A percentile compares a stretch with the other conserved stretches of the same genome.
Evolutionary conservation across 129 eudicot species (phyloP).

Genomic region (Flaveria robusta): DNA sequence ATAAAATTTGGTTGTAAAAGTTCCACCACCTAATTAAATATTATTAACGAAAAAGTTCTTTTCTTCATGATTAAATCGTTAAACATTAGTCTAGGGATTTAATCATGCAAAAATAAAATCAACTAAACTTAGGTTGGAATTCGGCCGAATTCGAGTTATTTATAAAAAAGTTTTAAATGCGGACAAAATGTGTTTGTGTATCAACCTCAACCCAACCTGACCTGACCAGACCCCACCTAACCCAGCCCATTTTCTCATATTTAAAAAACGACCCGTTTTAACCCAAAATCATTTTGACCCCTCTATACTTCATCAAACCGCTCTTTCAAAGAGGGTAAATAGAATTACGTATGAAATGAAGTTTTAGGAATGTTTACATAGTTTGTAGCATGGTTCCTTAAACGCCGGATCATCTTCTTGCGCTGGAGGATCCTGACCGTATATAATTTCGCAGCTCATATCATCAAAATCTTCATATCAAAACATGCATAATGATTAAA

Average conservation of each 20-base stretch:
- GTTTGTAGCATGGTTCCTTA: conserved; percentile 82
- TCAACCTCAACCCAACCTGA: background rate
- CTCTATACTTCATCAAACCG: conserved; percentile 1
- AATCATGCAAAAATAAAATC: background rate
- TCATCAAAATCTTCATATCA: conserved; percentile 84
- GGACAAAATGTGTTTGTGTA: background rate
- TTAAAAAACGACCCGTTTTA: background rate
- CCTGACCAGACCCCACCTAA: background rate
- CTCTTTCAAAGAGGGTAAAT: background rate
- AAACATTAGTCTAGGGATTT: background rate
- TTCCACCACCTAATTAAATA: background rate
- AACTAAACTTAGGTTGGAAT: background rate
- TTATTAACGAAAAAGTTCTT: background rate
- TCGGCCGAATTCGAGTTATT: background rate
- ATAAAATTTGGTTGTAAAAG: background rate
- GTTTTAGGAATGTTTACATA: conserved; percentile 47
- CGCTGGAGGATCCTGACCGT: conserved; percentile 81
- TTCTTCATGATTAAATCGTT: background rate
- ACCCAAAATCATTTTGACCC: background rate
- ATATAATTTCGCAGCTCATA: conserved; percentile 93
- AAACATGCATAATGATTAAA: conserved; percentile 16
- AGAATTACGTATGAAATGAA: conserved; percentile 1
- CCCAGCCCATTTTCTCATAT: background rate
- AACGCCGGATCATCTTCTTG: conserved; percentile 74
- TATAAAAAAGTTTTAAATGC: background rate